Conservation (phyloP, 768 basidiomycete genomes). For the Termitomyces sp. region DNA sequence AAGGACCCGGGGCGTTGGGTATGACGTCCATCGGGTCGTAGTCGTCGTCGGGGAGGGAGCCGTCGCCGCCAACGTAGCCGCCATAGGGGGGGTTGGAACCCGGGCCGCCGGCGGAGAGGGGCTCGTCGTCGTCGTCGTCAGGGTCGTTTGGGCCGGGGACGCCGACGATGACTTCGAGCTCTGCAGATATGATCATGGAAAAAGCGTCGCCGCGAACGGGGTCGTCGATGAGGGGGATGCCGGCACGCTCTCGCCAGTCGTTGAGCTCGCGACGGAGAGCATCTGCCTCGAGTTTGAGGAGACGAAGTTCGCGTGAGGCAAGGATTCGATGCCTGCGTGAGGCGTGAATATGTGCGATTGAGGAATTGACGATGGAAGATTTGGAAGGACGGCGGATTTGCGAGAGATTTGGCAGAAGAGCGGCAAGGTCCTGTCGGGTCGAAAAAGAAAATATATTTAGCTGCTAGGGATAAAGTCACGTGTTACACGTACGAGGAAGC, state of each 20-base stretch:
- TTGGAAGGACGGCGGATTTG: constrained; percentile 93
- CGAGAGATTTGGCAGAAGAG: constrained; percentile 37
- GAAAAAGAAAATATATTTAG: too few relatives aligned
- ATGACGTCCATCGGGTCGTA: constrained; percentile 12
- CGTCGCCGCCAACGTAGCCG: constrained; percentile 16
- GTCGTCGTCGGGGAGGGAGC: constrained; percentile 12
- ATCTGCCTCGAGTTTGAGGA: constrained; percentile 77
- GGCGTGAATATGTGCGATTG: constrained; percentile 82
- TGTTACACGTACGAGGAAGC: constrained; percentile 74
- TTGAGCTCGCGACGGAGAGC: constrained; percentile 60
- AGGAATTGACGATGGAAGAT: constrained; percentile 94
- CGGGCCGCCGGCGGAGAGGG: constrained; percentile 5
- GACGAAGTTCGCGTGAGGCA: constrained; percentile 76
- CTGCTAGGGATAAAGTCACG: too few relatives aligned
- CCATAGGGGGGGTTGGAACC: constrained; percentile 22
- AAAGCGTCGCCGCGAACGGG: constrained; percentile 59
- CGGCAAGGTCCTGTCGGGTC: constrained; percentile 65
- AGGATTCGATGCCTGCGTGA: constrained; percentile 51
- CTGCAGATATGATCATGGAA: constrained; percentile 1
- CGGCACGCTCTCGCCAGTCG: constrained; percentile 50
- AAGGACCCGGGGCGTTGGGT: neutral
- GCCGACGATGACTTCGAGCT: constrained; percentile 45
- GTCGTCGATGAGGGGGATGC: constrained; percentile 67
- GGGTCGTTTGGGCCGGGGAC: constrained; percentile 46
- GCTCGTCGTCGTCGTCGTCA: constrained; percentile 34